Percentiles rank a stretch among this genome's conserved stretches.
These are phyloP conservation scores for Clavulina sp. DNA, from an alignment of 768 basidiomycete genomes.

Conservation along the genomic window DNA sequence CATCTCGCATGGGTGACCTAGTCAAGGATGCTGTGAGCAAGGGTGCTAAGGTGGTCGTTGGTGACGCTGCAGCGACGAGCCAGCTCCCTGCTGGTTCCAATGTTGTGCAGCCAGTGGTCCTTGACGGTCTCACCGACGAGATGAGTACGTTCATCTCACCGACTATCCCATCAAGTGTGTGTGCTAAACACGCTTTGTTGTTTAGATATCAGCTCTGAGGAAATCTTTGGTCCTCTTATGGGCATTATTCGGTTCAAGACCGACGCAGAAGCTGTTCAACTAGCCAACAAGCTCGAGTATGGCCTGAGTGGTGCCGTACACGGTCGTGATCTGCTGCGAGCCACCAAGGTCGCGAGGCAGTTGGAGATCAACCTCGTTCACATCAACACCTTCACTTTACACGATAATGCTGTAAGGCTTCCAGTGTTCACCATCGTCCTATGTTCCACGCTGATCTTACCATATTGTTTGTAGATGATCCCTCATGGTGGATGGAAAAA, in stretches of 20 bases:
- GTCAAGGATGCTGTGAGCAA: conserved; percentile 11
- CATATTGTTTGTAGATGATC: conserved; percentile 14
- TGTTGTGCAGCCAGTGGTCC: not conserved
- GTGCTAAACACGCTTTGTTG: not conserved
- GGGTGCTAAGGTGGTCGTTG: conserved; percentile 3
- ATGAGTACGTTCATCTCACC: conserved; percentile 19
- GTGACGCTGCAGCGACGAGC: not conserved
- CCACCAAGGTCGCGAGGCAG: conserved; percentile 14
- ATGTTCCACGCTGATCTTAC: conserved; percentile 20
- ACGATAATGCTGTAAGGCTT: not conserved
- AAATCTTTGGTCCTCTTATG: conserved; percentile 1
- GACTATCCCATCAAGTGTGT: conserved; percentile 8
- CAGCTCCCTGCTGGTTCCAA: not conserved
- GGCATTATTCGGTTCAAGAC: conserved; percentile 9
- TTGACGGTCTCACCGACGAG: not conserved
- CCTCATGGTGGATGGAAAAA: conserved; percentile 19
- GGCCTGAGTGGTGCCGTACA: conserved; percentile 21
- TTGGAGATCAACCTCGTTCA: conserved; percentile 17
- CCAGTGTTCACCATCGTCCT: not conserved
- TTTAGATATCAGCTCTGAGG: not conserved
- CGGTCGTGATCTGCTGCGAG: conserved; percentile 13
- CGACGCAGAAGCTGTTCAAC: conserved; percentile 15
- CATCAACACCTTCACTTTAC: conserved; percentile 7
- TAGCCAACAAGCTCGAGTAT: conserved; percentile 20
- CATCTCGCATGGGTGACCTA: conserved; percentile 7